phyloP scores from a whole-genome alignment of 2,329 filamentous ascomycete species.

The Colletotrichum echinochloae region DNA sequence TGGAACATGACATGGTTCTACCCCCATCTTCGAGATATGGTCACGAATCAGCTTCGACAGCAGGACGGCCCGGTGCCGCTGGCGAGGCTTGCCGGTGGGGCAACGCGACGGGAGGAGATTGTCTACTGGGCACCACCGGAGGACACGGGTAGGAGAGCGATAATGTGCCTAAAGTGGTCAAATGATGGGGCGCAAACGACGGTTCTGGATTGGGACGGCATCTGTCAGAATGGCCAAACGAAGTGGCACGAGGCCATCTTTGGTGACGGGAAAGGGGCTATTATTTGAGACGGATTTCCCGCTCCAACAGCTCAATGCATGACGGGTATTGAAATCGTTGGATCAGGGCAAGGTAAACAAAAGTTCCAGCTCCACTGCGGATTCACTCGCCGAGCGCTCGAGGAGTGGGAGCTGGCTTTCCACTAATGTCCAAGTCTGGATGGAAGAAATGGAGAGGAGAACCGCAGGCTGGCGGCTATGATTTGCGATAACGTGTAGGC shows the following conservation, averaged over 20 bases:
- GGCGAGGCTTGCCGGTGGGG: conserved; percentile 32
- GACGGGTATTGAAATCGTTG: no score
- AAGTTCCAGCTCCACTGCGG: no score
- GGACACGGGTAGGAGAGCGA: conserved; percentile 26
- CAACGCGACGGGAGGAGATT: conserved; percentile 24
- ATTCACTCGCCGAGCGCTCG: no score
- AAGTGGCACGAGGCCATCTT: conserved; percentile 47
- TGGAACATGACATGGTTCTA: conserved; percentile 53
- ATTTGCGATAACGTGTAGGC: no score
- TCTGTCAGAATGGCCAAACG: conserved; percentile 48
- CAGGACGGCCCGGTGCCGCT: conserved; percentile 41
- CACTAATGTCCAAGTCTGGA: no score
- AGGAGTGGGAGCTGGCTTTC: no score
- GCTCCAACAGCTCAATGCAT: no score
- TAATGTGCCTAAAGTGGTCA: conserved; percentile 43
- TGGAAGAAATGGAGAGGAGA: no score
- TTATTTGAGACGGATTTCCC: no score
- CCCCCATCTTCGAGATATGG: conserved; percentile 47
- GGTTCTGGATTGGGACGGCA: conserved; percentile 47
- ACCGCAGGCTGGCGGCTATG: no score
- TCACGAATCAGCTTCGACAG: conserved; percentile 44
- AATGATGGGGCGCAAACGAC: conserved; percentile 40
- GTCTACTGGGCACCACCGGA: conserved; percentile 45
- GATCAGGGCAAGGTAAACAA: no score
- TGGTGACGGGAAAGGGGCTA: background rate